Evolutionary conservation across 495 filamentous ascomycete species (phyloP).

Genomic region (Penicillium waksmanii): DNA sequence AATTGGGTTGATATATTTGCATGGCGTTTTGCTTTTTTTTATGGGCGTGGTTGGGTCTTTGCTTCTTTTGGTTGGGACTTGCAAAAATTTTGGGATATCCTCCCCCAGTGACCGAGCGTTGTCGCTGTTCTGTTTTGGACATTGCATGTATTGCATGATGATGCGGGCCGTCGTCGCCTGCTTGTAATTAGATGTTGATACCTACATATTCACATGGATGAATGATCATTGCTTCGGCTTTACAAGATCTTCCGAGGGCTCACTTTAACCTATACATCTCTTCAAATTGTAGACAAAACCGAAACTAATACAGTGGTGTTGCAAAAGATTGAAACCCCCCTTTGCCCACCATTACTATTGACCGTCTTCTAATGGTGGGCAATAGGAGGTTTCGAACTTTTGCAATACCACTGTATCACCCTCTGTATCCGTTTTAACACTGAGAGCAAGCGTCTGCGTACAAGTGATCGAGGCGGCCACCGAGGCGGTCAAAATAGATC

Average conservation of each 20-base stretch:
- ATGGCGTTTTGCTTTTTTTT: slow-evolving; percentile 14
- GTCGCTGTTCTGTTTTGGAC: slow-evolving; percentile 13
- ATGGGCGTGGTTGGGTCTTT: slow-evolving; percentile 12
- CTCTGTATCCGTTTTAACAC: no score
- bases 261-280: background rate
- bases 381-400: no score
- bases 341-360: no score
- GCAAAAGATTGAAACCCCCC: no score
- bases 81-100: slow-evolving; percentile 19
- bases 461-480: slow-evolving; percentile 3
- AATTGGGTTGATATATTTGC: background rate
- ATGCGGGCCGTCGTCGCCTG: slow-evolving; percentile 17
- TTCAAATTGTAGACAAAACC: no score
- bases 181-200: slow-evolving; percentile 33
- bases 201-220: slow-evolving; percentile 21
- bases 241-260: background rate
- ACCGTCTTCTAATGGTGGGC: no score
- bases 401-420: no score
- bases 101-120: background rate
- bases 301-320: no score
- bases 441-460: no score
- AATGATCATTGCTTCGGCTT: slow-evolving; percentile 18
- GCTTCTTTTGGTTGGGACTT: slow-evolving; percentile 8
- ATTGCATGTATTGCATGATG: slow-evolving; percentile 27
- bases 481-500: slow-evolving; percentile 7